A percentile compares a stretch with the other conserved stretches of the same genome.
Evolutionary conservation across 352 stramenopile genomes (phyloP).

Genomic region (Phytophthora pistaciae): DNA sequence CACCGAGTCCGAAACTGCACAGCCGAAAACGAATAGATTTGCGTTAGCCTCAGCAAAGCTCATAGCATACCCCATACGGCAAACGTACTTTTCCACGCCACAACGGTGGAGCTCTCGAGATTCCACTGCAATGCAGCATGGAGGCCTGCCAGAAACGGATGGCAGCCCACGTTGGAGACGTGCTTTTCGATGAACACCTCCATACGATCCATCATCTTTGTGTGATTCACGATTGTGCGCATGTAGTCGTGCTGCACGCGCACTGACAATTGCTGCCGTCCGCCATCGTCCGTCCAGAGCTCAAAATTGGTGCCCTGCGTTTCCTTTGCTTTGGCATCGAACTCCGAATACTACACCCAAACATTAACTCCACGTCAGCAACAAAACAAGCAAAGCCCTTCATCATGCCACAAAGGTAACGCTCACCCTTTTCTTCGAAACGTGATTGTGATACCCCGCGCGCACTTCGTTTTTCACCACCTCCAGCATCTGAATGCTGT

Average conservation of each 20-base stretch:
- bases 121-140: constrained; percentile 68
- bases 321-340: constrained; percentile 46
- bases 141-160: constrained; percentile 78
- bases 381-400: not conserved
- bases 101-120: constrained; percentile 64
- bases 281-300: constrained; percentile 33
- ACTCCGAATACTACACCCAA: constrained; percentile 59
- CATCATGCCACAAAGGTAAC: not conserved
- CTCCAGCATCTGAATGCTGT: constrained; percentile 67
- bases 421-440: constrained; percentile 52
- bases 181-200: constrained; percentile 61
- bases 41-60: not conserved
- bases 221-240: constrained; percentile 43
- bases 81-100: constrained; percentile 73
- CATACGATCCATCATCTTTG: constrained; percentile 46
- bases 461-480: constrained; percentile 75
- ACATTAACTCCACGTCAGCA: not conserved
- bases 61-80: no score
- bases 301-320: constrained; percentile 70
- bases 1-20: constrained; percentile 73
- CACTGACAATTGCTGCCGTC: constrained; percentile 39
- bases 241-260: constrained; percentile 60
- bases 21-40: not conserved
- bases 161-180: constrained; percentile 57
- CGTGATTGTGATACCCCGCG: constrained; percentile 56